Percentiles rank a stretch among this genome's conserved stretches.
phyloP scores from a whole-genome alignment of 2,329 filamentous ascomycete species.

The Aotearoamyces nothofagi region DNA sequence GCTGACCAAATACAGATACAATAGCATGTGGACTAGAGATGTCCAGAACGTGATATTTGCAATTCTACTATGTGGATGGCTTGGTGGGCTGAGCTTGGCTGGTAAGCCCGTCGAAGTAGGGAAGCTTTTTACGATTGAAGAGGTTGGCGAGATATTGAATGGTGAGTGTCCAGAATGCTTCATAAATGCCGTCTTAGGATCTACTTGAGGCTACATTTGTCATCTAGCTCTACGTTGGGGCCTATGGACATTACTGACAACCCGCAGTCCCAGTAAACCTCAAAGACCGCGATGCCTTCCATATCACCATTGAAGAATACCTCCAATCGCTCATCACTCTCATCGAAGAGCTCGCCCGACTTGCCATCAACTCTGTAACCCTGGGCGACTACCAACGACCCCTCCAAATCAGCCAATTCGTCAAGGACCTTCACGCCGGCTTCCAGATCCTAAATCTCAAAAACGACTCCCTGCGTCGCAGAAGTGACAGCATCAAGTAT shows the following conservation, averaged over 20 bases:
- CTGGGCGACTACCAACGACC: constrained; percentile 78
- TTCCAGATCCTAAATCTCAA: constrained; percentile 97
- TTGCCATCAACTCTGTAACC: constrained; percentile 90
- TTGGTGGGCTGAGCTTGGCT: constrained; percentile 53
- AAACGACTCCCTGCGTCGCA: constrained; percentile 79
- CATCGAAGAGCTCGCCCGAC: constrained; percentile 76
- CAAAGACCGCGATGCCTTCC: constrained; percentile 80
- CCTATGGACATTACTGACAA: constrained; percentile 6
- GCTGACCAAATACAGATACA: constrained; percentile 40
- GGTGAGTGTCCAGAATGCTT: constrained; percentile 31
- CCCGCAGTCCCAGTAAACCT: constrained; percentile 71
- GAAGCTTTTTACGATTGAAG: constrained; percentile 71
- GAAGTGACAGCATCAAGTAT: constrained; percentile 91
- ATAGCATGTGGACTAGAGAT: constrained; percentile 69
- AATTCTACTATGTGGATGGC: constrained; percentile 50
- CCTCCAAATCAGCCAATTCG: constrained; percentile 75
- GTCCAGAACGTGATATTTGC: constrained; percentile 62
- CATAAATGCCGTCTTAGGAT: no score
- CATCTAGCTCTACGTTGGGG: neutral
- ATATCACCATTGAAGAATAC: constrained; percentile 95
- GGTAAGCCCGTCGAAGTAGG: constrained; percentile 37
- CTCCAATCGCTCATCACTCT: constrained; percentile 75
- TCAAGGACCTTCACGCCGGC: constrained; percentile 89
- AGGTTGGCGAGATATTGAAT: constrained; percentile 64
- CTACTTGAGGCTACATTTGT: no score